Percentiles rank a stretch among this genome's conserved stretches.
phyloP scores from a whole-genome alignment of 768 basidiomycete genomes.

The Boletus eberwhitei region DNA sequence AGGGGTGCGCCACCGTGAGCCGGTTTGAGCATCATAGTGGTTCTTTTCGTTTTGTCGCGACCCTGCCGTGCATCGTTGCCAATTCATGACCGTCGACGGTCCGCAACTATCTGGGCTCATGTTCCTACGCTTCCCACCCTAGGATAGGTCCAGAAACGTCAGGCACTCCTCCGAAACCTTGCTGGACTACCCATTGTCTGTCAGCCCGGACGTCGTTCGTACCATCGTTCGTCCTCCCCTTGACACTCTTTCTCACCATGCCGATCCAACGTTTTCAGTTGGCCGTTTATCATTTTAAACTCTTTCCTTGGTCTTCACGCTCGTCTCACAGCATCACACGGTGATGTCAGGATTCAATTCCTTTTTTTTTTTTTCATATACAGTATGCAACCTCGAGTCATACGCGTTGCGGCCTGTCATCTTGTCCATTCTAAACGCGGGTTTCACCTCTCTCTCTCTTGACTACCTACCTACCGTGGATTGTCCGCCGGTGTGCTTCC shows the following conservation, averaged over 20 bases:
- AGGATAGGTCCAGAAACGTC: too few species aligned
- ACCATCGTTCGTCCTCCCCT: not conserved
- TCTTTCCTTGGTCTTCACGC: constrained; percentile 4
- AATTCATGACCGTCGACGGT: constrained; percentile 7
- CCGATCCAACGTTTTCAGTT: constrained; percentile 23
- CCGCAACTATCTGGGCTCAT: not conserved
- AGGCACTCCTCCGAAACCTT: not conserved
- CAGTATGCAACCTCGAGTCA: constrained; percentile 14
- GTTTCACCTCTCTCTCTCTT: constrained; percentile 7
- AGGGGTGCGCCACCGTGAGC: not conserved
- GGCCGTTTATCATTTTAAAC: constrained; percentile 17
- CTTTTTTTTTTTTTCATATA: not conserved
- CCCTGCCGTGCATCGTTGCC: constrained; percentile 9
- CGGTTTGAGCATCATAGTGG: not conserved
- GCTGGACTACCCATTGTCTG: not conserved
- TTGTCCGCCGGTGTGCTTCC: constrained; percentile 1
- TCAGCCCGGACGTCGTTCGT: not conserved
- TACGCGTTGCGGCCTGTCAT: constrained; percentile 16
- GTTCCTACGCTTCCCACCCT: not conserved
- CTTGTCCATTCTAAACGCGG: not conserved
- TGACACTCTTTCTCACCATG: constrained; percentile 8
- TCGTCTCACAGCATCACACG: constrained; percentile 1
- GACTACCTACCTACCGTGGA: too few species aligned
- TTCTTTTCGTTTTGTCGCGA: not conserved
- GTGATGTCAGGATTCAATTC: not conserved